Evolutionary conservation across 768 basidiomycete genomes (phyloP).

Genomic region (Collybia sordida): DNA sequence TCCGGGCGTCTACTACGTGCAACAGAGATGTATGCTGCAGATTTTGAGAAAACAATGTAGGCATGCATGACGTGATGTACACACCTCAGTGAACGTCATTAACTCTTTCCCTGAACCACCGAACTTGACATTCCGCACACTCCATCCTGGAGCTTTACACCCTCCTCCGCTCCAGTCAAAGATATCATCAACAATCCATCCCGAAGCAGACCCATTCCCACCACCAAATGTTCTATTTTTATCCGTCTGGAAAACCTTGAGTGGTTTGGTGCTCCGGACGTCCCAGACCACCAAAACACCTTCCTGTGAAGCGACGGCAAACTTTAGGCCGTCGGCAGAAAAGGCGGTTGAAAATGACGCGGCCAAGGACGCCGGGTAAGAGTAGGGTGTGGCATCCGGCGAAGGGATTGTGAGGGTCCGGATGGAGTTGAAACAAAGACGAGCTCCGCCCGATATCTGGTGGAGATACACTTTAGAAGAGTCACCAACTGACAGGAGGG

Average conservation of each 20-base stretch:
- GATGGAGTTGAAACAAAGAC: slow-evolving; percentile 64
- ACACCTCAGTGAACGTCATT: slow-evolving; percentile 88
- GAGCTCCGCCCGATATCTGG: slow-evolving; percentile 64
- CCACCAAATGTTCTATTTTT: slow-evolving; percentile 27
- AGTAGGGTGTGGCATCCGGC: slow-evolving; percentile 39
- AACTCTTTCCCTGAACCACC: slow-evolving; percentile 68
- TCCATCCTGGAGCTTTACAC: slow-evolving; percentile 74
- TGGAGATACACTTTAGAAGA: slow-evolving; percentile 85
- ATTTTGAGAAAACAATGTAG: slow-evolving; percentile 7
- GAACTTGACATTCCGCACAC: slow-evolving; percentile 86
- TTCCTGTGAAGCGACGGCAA: slow-evolving; percentile 82
- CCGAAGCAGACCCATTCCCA: slow-evolving; percentile 42
- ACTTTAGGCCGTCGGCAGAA: slow-evolving; percentile 72
- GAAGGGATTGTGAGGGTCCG: slow-evolving; percentile 66
- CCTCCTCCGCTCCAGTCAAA: slow-evolving; percentile 66
- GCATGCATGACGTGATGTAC: slow-evolving; percentile 19
- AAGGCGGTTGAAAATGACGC: slow-evolving; percentile 84
- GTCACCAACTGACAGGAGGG: slow-evolving; percentile 88
- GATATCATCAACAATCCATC: slow-evolving; percentile 61
- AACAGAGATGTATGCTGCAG: slow-evolving; percentile 75
- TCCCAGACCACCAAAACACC: slow-evolving; percentile 83
- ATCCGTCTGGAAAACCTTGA: slow-evolving; percentile 68
- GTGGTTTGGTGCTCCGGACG: slow-evolving; percentile 68
- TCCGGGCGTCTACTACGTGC: slow-evolving; percentile 85
- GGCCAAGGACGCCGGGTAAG: slow-evolving; percentile 44